Evolutionary conservation across 805 yeast genomes (phyloP).

Genomic region (Saturnispora saitoi): DNA sequence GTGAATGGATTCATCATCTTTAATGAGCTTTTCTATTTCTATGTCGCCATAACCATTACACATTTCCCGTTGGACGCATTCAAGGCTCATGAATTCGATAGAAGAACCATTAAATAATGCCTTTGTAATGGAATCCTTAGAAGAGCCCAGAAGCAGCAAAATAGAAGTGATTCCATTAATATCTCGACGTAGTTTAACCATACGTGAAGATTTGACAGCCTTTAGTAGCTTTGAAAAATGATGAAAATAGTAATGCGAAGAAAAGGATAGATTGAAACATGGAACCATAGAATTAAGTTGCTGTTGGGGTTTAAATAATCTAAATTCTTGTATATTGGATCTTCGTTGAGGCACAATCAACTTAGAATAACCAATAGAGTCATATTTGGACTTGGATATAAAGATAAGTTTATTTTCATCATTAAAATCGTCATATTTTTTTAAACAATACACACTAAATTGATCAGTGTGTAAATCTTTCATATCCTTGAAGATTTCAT

Average conservation of each 20-base stretch:
- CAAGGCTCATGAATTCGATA: conserved; percentile 27
- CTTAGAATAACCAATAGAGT: conserved; percentile 59
- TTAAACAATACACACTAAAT: conserved; percentile 38
- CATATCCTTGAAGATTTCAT: conserved; percentile 46
- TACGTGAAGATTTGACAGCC: conserved; percentile 42
- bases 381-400: conserved; percentile 51
- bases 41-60: conserved; percentile 22
- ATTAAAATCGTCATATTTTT: conserved; percentile 10
- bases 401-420: conserved; percentile 38
- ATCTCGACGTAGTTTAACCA: conserved; percentile 50
- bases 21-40: conserved; percentile 25
- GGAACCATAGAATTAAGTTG: conserved; percentile 6
- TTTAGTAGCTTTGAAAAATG: conserved; percentile 40
- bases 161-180: conserved; percentile 33
- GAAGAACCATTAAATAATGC: conserved; percentile 19
- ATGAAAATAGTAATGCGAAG: conserved; percentile 43
- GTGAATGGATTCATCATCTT: conserved; percentile 27
- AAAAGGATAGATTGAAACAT: conserved; percentile 22
- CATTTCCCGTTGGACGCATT: conserved; percentile 7
- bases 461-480: conserved; percentile 46
- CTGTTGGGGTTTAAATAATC: conserved; percentile 22
- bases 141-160: conserved; percentile 20
- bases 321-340: conserved; percentile 53
- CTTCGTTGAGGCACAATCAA: conserved; percentile 56
- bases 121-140: neutral